These are phyloP conservation scores for Coemansia sp. DNA, from an alignment of 192 early-diverging fungal species.

Conservation along the genomic window DNA sequence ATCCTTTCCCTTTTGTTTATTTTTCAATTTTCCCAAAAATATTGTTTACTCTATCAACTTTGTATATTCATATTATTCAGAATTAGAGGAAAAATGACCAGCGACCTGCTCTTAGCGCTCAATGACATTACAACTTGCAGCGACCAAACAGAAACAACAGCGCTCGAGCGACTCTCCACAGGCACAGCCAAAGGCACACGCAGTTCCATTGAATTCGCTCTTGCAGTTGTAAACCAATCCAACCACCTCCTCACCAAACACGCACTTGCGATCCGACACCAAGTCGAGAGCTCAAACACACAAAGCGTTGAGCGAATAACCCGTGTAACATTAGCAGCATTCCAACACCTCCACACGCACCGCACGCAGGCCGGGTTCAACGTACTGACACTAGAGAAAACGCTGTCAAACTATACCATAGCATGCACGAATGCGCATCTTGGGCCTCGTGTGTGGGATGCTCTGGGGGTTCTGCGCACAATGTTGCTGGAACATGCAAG, in stretches of 20 bases:
- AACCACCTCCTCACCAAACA: slow-evolving; percentile 42
- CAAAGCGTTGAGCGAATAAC: slow-evolving; percentile 24
- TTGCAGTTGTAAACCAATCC: slow-evolving; percentile 37
- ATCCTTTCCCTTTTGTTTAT: too few relatives aligned
- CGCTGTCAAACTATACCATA: slow-evolving; percentile 38
- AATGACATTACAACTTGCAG: slow-evolving; percentile 34
- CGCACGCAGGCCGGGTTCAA: slow-evolving; percentile 35
- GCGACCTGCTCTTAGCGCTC: slow-evolving; percentile 16
- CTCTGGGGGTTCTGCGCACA: slow-evolving; percentile 23
- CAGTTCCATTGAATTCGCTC: slow-evolving; percentile 39
- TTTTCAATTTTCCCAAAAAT: too few relatives aligned
- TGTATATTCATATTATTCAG: too few relatives aligned
- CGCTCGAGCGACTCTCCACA: slow-evolving; percentile 18
- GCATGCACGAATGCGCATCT: slow-evolving; percentile 46
- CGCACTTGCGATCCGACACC: slow-evolving; percentile 18
- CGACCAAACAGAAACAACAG: slow-evolving; percentile 20
- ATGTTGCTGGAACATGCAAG: slow-evolving; percentile 40
- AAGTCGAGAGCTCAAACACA: not conserved
- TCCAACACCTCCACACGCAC: slow-evolving; percentile 24
- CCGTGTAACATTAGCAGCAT: slow-evolving; percentile 24
- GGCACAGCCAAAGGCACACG: slow-evolving; percentile 9
- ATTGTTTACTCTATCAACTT: too few relatives aligned
- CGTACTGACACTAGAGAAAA: slow-evolving; percentile 44
- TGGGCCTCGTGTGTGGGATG: slow-evolving; percentile 27
- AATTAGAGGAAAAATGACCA: slow-evolving; percentile 9